phyloP scores from a whole-genome alignment of 257 asterid species.

The Haberlea rhodopensis region DNA sequence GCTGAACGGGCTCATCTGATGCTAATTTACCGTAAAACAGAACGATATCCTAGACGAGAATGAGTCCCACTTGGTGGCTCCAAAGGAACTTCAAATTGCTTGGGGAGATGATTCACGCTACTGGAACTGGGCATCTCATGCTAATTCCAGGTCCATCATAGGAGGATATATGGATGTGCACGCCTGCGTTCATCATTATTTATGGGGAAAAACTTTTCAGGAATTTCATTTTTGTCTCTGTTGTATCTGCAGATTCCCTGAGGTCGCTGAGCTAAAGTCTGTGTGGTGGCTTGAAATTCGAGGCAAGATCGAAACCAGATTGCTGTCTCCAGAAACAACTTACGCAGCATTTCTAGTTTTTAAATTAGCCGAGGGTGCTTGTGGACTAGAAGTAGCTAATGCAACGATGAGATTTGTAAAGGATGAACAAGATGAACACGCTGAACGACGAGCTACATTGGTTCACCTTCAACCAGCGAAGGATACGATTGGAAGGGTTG shows the following conservation, averaged over 20 bases:
- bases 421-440: slow-evolving; percentile 10
- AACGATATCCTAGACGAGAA: too few species aligned
- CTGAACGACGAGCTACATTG: slow-evolving; percentile 20
- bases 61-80: slow-evolving; percentile 15
- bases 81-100: slow-evolving; percentile 26
- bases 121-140: slow-evolving; percentile 18
- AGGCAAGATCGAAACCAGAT: slow-evolving; percentile 19
- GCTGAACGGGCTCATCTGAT: too few species aligned
- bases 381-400: slow-evolving; percentile 15
- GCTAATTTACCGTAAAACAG: too few species aligned
- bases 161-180: too few species aligned
- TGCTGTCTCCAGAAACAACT: slow-evolving; percentile 17
- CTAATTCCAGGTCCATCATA: slow-evolving; percentile 27
- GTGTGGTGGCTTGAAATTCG: slow-evolving; percentile 26
- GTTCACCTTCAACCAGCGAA: slow-evolving; percentile 13
- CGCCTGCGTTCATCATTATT: background rate
- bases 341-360: slow-evolving; percentile 30
- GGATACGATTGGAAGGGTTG: background rate
- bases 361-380: background rate
- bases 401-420: slow-evolving; percentile 21
- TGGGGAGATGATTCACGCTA: slow-evolving; percentile 8
- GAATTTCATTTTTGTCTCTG: too few species aligned
- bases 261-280: slow-evolving; percentile 23
- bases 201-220: too few species aligned
- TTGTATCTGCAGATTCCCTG: slow-evolving; percentile 34